These are phyloP conservation scores for Lactarius hatsudake DNA, from an alignment of 768 basidiomycete genomes.

Conservation along the genomic window DNA sequence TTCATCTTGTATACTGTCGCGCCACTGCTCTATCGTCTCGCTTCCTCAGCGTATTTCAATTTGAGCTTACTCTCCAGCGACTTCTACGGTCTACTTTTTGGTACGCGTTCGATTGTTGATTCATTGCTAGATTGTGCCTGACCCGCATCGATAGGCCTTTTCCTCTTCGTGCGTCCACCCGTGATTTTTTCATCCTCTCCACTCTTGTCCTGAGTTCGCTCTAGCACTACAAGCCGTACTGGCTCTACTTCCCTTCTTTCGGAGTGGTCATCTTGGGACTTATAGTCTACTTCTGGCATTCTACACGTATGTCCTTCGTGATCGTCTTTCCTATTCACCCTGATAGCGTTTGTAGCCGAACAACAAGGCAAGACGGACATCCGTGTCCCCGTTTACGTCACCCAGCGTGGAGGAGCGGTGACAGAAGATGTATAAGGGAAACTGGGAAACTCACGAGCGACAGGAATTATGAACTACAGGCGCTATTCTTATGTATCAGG, in stretches of 20 bases:
- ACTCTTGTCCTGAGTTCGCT: slow-evolving; percentile 5
- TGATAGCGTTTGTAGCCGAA: slow-evolving; percentile 50
- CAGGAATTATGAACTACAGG: neutral
- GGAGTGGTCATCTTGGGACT: slow-evolving; percentile 67
- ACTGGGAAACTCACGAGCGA: neutral
- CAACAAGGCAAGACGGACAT: slow-evolving; percentile 67
- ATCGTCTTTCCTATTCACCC: neutral
- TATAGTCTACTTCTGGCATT: slow-evolving; percentile 83
- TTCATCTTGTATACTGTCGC: slow-evolving; percentile 82
- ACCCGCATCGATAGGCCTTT: slow-evolving; percentile 37
- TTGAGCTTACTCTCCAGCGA: slow-evolving; percentile 83
- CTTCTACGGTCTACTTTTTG: slow-evolving; percentile 84
- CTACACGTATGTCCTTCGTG: slow-evolving; percentile 58
- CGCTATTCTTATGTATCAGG: neutral
- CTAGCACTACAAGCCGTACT: slow-evolving; percentile 79
- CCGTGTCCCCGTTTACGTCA: slow-evolving; percentile 56
- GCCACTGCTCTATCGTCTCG: slow-evolving; percentile 80
- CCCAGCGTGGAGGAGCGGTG: slow-evolving; percentile 23
- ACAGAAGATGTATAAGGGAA: neutral
- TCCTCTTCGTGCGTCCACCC: slow-evolving; percentile 47
- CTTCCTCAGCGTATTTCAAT: slow-evolving; percentile 85
- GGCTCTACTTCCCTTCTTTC: slow-evolving; percentile 86
- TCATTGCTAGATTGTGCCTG: slow-evolving; percentile 12
- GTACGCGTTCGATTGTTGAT: slow-evolving; percentile 25
- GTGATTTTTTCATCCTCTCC: neutral